phyloP scores from a whole-genome alignment of 164 flowering plant genomes.

The Buxus sempervirens region DNA sequence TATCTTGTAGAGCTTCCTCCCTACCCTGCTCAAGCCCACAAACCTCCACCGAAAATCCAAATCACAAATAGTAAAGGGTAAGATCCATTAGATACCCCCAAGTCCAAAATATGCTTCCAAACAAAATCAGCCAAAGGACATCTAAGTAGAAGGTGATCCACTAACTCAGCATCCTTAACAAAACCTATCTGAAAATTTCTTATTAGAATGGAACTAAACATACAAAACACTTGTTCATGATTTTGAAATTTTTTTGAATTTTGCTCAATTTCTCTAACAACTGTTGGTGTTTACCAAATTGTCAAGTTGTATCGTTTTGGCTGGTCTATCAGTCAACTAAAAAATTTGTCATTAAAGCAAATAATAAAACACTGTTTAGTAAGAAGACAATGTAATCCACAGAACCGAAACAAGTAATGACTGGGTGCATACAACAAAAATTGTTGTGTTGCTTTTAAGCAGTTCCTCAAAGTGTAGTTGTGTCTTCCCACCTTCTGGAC shows the following conservation, averaged over 20 bases:
- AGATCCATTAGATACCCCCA: too few relatives aligned
- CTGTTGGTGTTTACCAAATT: background rate
- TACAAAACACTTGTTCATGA: background rate
- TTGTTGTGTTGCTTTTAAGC: conserved; percentile 76
- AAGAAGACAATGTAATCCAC: background rate
- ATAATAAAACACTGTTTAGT: background rate
- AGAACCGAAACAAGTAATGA: background rate
- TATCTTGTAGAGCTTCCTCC: too few relatives aligned
- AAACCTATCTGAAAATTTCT: background rate
- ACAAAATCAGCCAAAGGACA: too few relatives aligned
- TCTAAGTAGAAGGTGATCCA: too few relatives aligned
- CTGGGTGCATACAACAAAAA: conserved; percentile 64
- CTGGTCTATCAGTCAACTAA: background rate
- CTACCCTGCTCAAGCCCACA: too few relatives aligned
- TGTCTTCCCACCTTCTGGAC: conserved; percentile 87
- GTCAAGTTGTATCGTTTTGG: background rate
- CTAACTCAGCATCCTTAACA: too few relatives aligned
- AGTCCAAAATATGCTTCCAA: too few relatives aligned
- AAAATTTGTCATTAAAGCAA: background rate
- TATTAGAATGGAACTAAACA: background rate
- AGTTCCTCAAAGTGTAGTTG: conserved; percentile 88
- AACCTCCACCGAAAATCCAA: too few relatives aligned
- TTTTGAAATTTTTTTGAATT: too few relatives aligned
- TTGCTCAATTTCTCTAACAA: background rate
- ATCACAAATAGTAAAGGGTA: too few relatives aligned